Conservation (phyloP, 2,329 filamentous ascomycete species). For the Sporothrix brasiliensis region DNA sequence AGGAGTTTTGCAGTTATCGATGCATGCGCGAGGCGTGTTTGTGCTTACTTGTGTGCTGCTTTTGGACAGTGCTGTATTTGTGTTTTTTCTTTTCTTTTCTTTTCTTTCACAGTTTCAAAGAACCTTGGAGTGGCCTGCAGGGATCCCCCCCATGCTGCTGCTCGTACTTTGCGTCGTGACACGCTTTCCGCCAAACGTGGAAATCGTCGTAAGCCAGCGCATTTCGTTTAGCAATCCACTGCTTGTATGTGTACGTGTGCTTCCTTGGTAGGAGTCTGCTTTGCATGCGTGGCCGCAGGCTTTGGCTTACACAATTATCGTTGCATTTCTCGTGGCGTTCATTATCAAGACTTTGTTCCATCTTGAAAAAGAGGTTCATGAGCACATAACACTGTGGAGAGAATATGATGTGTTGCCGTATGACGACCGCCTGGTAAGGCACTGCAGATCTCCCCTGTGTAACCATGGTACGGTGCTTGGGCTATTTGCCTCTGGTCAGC, state of each 20-base stretch:
- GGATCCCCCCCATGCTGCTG: background rate
- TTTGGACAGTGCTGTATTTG: background rate
- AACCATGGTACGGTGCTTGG: constrained; percentile 13
- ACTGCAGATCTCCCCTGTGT: constrained; percentile 13
- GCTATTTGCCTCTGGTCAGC: background rate
- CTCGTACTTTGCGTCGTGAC: background rate
- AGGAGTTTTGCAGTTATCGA: constrained; percentile 17
- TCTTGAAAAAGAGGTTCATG: no score
- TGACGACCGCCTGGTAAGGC: constrained; percentile 5
- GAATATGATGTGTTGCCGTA: constrained; percentile 3
- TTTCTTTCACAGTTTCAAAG: no score
- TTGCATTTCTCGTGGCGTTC: background rate
- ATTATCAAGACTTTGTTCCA: no score
- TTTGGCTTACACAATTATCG: background rate
- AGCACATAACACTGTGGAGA: background rate
- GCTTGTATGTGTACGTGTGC: background rate
- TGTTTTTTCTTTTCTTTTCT: no score
- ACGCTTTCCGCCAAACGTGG: background rate
- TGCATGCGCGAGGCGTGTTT: constrained; percentile 23
- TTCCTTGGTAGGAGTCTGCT: background rate
- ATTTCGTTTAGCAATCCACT: no score
- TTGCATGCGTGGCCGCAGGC: background rate
- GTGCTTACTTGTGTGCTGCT: constrained; percentile 4
- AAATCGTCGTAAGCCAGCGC: background rate
- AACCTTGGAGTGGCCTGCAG: background rate